Base-by-base conservation (phyloP, 148 eudicot species). In the Polygonum aviculare region DNA sequence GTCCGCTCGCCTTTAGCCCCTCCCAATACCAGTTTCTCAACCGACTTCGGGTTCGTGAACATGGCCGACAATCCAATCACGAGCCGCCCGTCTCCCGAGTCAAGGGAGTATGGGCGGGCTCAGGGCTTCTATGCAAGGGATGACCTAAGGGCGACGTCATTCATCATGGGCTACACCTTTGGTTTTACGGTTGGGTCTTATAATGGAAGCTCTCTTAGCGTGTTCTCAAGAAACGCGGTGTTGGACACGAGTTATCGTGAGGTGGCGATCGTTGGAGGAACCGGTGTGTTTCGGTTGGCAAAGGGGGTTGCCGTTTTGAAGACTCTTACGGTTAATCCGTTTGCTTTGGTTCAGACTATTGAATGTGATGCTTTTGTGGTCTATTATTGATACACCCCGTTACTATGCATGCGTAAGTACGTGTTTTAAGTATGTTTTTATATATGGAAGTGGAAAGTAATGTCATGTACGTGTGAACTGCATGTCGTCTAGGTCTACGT, bases 341-440 rank as follows among this genome's bases (percentile, higher is more conserved):
- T 69, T 15, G 73, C 73, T 36, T 15, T 47, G 12, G n/a, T 15
- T 14, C 73, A 35, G 1, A 69, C 73, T 14, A 7, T 69, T 69
- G 73, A 69, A 22, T 69, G 22, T 69, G 73, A 69, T 69, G 47
- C 22, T 5, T 69, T 69, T 69, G 73, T 69, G 41, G 31, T 69
- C 26, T 47, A 69, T 69, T 69, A 69, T 69, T 36, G n/a, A 69
- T 14, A 12, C 4, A 8, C 18, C n/a, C 35, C 19, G 12, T 7
- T 33, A 5, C 35, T 67, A 67, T 55, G 62, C 31, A 19, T 6
- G 16, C 2, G 21, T 52, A 15, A n/a, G n/a, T 52, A 16, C 0
- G 59, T 52, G 5, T 15, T 15, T 16, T 1, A 15, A 11, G 2
- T 7, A 50, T 7, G 9, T 7, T 45, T 45, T 6, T 45, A 45